Base-by-base conservation (phyloP, 495 filamentous ascomycete species). In the Daldinia loculata region DNA sequence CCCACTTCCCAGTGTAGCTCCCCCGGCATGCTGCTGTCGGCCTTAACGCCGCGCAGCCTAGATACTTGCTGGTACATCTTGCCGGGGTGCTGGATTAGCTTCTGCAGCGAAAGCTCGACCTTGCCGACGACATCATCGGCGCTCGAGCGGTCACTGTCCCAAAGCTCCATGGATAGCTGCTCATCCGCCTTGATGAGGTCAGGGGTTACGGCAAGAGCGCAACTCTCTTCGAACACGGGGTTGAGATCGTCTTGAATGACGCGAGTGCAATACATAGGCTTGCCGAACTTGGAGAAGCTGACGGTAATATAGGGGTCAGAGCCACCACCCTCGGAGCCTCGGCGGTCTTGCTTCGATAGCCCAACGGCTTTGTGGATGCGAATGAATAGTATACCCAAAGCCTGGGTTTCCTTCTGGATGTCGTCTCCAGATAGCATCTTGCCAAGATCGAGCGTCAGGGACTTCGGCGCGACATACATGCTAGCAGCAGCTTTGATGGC, bases 401-500 rank as follows among this genome's bases (percentile, higher is more conserved):
- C 92, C 36, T 89, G 82, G 6, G 90, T 91, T 38, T 98, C 95
- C 77, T 98, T 97, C 71, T 92, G 86, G 71, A 98, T 92, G 75
- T 92, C 89, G 67, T 98, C 95, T 39, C 94, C 95, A 74, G 92
- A 89, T 1, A 98, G 85, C 82, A 98, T 90, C 80, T 94, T 94
- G 66, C 91, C 89, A 61, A 98, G 86, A 74, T 98, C 94, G 64
- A 98, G 86, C 2, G 92, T 92, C 91, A 97, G 91, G 0, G 92
- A 94, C 79, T 97, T 98, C n/a, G 95, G 95, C 15, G 95, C 95
- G 45, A 97, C 94, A 66, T 97, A 98, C 85, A 97, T 92, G 76
- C 89, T 90, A 34, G 90, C 89, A 4, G 94, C 93, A 0, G 95
- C 89, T 36, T 85, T 89, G 69, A 98, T 97, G n/a, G 94, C 93